Base-by-base conservation (phyloP, 768 basidiomycete species). In the Auriscalpium orientale region DNA sequence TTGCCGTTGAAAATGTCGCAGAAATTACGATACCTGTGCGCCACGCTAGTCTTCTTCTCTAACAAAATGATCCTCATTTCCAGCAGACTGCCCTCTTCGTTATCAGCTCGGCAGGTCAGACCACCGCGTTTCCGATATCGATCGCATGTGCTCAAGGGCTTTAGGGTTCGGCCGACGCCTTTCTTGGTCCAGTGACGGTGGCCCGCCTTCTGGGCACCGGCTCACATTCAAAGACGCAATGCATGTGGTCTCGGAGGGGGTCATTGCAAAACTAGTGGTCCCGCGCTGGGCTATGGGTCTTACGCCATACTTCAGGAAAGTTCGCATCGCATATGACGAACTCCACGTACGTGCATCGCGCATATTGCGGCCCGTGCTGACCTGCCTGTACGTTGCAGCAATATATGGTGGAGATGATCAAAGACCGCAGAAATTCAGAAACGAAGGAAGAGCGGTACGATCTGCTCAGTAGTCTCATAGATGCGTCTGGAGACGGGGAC, bases 21-120 rank as follows among this genome's bases (percentile, higher is more conserved):
- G 78, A 82, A 34, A 64, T 84, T 18, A 84, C 83, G 0, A 64
- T 80, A 4, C 79, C 79, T 8, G 83, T 83, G 53, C 51, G 76
- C 22, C 22, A 28, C 22, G 3, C 43, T 16, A 4, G 16, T 36
- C 13, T 11, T 13, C n/a, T 0, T 16, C 18, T 21, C 15, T 33
- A 28, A 5, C 10, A 28, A 12, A 9, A 18, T 28, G 22, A 4
- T 3, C 13, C n/a, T 21, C 36, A 38, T 43, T 2, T 7, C 2
- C 7, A 43, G 13, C 40, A 83, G 82, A 74, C 82, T 43, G 77
- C 81, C 1, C 73, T 83, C 4, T 77, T 79, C 51, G 76, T 82
- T 34, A 80, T 83, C 54, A 73, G 80, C 33, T 73, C 72, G 2
- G 82, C 82, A 56, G 81, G 59, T 58, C 36, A 22, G 12, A 36